A percentile compares a stretch with the other conserved stretches of the same genome.
phyloP scores from a whole-genome alignment of 345 rosid species.

The Citropsis articulata region DNA sequence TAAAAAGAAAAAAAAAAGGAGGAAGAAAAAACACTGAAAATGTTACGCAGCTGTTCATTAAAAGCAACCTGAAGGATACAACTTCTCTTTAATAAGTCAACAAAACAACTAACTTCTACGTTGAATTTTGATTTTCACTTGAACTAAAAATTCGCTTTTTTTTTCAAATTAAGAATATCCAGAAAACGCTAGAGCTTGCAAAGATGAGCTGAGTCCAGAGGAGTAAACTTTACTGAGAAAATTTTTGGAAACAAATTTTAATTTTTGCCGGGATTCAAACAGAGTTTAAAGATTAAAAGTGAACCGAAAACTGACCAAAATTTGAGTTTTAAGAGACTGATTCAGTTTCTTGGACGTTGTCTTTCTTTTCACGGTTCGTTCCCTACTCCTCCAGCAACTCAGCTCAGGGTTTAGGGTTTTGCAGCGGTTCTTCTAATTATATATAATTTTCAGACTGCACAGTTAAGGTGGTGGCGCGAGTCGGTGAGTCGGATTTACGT shows the following conservation, averaged over 20 bases:
- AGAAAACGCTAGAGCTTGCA: background rate
- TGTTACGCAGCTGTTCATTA: background rate
- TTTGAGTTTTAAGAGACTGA: background rate
- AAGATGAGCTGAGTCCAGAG: background rate
- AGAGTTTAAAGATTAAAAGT: background rate
- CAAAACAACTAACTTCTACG: background rate
- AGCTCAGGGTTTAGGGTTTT: slow-evolving; percentile 17
- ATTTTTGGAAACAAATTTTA: background rate
- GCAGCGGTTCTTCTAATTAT: background rate
- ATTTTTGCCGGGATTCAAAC: background rate
- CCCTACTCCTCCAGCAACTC: background rate
- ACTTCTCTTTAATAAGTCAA: background rate
- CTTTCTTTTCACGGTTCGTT: background rate
- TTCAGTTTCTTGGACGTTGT: background rate
- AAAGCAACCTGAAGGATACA: background rate
- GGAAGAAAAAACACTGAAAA: background rate
- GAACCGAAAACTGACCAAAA: background rate
- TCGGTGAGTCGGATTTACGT: background rate
- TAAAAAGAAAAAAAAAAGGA: background rate
- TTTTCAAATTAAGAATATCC: background rate
- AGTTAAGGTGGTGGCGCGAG: background rate
- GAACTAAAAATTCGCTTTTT: background rate
- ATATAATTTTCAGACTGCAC: background rate
- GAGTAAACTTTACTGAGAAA: background rate
- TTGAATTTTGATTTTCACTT: background rate